Conservation (phyloP, 2,329 filamentous ascomycete genomes). For the Colletotrichum magnum region DNA sequence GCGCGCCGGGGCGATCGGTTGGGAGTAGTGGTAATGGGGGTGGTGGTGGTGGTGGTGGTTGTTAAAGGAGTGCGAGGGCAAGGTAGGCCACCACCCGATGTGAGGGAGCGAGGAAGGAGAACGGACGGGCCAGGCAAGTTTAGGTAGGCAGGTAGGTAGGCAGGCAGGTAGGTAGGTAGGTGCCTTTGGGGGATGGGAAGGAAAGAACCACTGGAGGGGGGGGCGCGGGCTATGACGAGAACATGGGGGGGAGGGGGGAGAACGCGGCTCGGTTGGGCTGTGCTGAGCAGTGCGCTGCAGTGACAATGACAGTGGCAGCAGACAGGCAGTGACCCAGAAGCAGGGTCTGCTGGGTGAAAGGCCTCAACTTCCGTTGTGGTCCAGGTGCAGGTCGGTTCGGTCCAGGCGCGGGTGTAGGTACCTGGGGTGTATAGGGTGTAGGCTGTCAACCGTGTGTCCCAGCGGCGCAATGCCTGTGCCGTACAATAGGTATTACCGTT, state of each 20-base stretch:
- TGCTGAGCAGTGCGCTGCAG: conserved; percentile 10
- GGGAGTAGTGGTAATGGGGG: not conserved
- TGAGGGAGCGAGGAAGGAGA: conserved; percentile 8
- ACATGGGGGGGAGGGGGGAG: conserved; percentile 47
- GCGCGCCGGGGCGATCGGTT: not conserved
- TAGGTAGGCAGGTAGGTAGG: not conserved
- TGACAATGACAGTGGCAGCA: conserved; percentile 9
- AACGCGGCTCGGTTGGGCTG: conserved; percentile 20
- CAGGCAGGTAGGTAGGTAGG: not conserved
- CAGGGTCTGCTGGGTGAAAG: no score
- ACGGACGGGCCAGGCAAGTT: not conserved
- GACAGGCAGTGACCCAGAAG: no score
- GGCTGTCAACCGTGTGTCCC: no score
- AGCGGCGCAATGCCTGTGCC: no score
- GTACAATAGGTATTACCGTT: no score
- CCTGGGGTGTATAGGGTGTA: no score
- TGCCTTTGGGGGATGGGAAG: not conserved
- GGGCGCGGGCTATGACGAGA: conserved; percentile 48
- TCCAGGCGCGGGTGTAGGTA: no score
- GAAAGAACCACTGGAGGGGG: conserved; percentile 8
- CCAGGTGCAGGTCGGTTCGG: no score
- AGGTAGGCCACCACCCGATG: not conserved
- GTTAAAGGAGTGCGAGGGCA: not conserved
- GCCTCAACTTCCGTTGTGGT: no score
- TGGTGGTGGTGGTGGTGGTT: not conserved